These are phyloP conservation scores for Rosa lucieae DNA, from an alignment of 306 rosid genomes.

Conservation along the genomic window DNA sequence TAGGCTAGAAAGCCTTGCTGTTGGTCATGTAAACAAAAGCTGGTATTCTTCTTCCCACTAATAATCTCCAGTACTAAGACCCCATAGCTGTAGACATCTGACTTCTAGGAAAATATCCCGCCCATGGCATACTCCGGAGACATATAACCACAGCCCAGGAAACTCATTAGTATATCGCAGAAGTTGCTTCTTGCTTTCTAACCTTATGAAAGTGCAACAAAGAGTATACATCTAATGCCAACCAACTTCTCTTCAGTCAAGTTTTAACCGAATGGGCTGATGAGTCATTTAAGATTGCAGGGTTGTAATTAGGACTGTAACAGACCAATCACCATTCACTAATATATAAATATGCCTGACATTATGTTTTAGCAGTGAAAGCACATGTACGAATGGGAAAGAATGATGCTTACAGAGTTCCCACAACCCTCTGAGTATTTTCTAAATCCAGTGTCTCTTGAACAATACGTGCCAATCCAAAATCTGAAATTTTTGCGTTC, in stretches of 20 bases:
- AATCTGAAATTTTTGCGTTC: conserved; percentile 41
- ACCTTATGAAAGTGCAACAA: neutral
- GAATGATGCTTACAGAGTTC: conserved; percentile 29
- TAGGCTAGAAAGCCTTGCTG: conserved; percentile 22
- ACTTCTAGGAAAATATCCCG: conserved; percentile 28
- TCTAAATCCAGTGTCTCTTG: neutral
- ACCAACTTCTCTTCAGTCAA: too few relatives aligned
- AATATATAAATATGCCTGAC: neutral
- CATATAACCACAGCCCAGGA: conserved; percentile 28
- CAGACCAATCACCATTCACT: too few relatives aligned
- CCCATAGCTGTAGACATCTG: conserved; percentile 23
- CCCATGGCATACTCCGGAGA: conserved; percentile 29
- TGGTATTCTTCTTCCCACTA: conserved; percentile 14
- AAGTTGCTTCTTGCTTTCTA: too few relatives aligned
- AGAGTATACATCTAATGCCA: too few relatives aligned
- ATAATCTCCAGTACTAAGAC: too few relatives aligned
- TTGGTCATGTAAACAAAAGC: conserved; percentile 3
- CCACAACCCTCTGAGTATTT: conserved; percentile 32
- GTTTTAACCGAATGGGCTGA: too few relatives aligned
- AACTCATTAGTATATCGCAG: too few relatives aligned
- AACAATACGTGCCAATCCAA: conserved; percentile 34
- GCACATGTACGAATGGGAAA: too few relatives aligned
- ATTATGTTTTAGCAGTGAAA: neutral
- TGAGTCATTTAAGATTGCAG: too few relatives aligned
- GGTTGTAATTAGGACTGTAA: too few relatives aligned